phyloP scores from a whole-genome alignment of 495 filamentous ascomycete genomes.

The Aspergillus kassunensis region DNA sequence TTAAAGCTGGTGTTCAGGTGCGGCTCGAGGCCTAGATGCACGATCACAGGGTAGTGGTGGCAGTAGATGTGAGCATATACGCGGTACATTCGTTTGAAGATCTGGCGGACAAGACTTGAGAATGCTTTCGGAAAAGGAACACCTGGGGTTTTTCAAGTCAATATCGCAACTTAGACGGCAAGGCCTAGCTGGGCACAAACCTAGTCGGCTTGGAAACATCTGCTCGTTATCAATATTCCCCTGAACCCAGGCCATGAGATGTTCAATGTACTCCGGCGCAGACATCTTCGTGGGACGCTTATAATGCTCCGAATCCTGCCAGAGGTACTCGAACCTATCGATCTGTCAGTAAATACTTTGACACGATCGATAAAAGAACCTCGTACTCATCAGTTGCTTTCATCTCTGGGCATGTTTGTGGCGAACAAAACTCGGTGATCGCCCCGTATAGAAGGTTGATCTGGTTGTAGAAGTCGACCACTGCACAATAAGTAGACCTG shows the following conservation, averaged over 20 bases:
- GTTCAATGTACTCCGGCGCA: conserved; percentile 94
- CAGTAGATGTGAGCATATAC: conserved; percentile 99
- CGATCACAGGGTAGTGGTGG: conserved; percentile 96
- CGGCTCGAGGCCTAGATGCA: conserved; percentile 91
- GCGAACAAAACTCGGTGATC: conserved; percentile 98
- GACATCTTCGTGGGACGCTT: conserved; percentile 97
- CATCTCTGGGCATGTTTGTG: conserved; percentile 96
- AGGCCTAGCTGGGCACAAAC: conserved; percentile 39
- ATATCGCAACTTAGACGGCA: neutral
- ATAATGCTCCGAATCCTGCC: conserved; percentile 92
- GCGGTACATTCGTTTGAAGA: conserved; percentile 97
- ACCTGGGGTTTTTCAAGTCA: conserved; percentile 45
- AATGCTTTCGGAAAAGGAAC: conserved; percentile 95
- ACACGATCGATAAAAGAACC: neutral
- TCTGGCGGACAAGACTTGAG: conserved; percentile 77
- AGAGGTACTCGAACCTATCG: conserved; percentile 90
- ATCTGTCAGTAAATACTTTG: neutral
- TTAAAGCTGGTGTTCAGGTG: conserved; percentile 99
- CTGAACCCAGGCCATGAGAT: conserved; percentile 95
- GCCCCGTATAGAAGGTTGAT: conserved; percentile 98
- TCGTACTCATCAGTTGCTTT: conserved; percentile 96
- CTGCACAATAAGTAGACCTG: conserved; percentile 38
- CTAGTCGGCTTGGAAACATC: conserved; percentile 89
- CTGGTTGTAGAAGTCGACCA: conserved; percentile 99
- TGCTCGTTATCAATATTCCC: conserved; percentile 92